Evolutionary conservation across 2,329 filamentous ascomycete genomes (phyloP).

Genomic region (Aspergillus sergii): DNA sequence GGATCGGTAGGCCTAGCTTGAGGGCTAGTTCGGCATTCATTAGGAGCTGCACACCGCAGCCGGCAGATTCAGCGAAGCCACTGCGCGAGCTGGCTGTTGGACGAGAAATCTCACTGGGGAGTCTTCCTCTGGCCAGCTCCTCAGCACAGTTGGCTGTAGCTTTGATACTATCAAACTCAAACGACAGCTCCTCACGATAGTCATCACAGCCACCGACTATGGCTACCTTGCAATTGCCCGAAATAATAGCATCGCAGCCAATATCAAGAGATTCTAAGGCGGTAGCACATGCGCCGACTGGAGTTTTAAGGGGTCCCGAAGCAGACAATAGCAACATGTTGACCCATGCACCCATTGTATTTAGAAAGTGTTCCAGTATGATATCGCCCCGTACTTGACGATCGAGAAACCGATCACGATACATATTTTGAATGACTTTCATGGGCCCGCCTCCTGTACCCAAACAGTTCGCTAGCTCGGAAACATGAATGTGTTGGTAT

Average conservation of each 20-base stretch:
- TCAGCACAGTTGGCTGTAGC: constrained; percentile 95
- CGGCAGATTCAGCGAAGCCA: constrained; percentile 98
- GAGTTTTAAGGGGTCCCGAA: constrained; percentile 94
- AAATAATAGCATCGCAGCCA: constrained; percentile 93
- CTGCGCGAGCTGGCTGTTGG: constrained; percentile 92
- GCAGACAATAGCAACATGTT: constrained; percentile 97
- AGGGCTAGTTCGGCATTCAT: constrained; percentile 15
- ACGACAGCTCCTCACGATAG: constrained; percentile 96
- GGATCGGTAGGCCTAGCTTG: constrained; percentile 56
- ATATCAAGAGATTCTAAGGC: constrained; percentile 95
- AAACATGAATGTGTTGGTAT: constrained; percentile 97
- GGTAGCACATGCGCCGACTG: constrained; percentile 93
- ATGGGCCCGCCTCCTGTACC: constrained; percentile 96
- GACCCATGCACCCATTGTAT: constrained; percentile 99
- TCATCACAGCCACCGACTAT: constrained; percentile 97
- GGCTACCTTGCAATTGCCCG: constrained; percentile 93
- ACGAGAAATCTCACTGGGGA: constrained; percentile 91
- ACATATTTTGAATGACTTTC: constrained; percentile 87
- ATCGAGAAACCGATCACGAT: constrained; percentile 92
- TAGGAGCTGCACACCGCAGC: constrained; percentile 87
- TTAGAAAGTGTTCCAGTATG: constrained; percentile 97
- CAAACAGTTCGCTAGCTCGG: constrained; percentile 93
- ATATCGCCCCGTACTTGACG: constrained; percentile 62
- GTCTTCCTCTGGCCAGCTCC: constrained; percentile 88
- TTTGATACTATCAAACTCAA: constrained; percentile 99